Conservation (phyloP, 83 land plant genomes). For the Isoetes engelmannii region DNA sequence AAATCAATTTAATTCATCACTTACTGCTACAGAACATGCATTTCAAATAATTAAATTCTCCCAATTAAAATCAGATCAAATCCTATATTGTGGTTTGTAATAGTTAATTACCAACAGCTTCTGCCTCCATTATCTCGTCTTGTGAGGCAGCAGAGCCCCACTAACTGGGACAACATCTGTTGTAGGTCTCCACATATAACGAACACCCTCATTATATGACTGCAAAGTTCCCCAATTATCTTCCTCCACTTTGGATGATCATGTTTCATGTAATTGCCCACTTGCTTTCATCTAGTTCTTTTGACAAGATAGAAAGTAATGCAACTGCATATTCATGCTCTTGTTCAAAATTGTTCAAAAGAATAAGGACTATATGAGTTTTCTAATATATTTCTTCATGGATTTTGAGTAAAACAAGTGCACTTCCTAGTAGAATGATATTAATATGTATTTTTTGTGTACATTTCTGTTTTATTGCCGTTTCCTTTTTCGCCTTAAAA, state of each 20-base stretch:
- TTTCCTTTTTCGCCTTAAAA: too few relatives aligned
- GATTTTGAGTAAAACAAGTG: too few relatives aligned
- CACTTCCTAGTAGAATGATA: too few relatives aligned
- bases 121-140: slow-evolving; percentile 67
- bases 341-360: slow-evolving; percentile 85
- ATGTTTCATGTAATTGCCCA: slow-evolving; percentile 97
- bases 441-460: too few relatives aligned
- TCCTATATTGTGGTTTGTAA: slow-evolving; percentile 73
- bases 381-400: too few relatives aligned
- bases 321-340: slow-evolving; percentile 97
- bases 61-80: too few relatives aligned
- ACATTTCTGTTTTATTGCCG: too few relatives aligned
- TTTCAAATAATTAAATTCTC: too few relatives aligned
- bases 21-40: too few relatives aligned
- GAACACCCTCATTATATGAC: slow-evolving; percentile 94
- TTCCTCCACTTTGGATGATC: slow-evolving; percentile 88
- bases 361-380: too few relatives aligned
- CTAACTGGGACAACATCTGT: slow-evolving; percentile 99
- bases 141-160: slow-evolving; percentile 65
- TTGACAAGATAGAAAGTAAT: slow-evolving; percentile 69
- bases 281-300: slow-evolving; percentile 93
- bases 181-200: slow-evolving; percentile 91
- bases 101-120: slow-evolving; percentile 92
- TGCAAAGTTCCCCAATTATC: slow-evolving; percentile 97
- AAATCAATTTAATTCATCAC: too few relatives aligned